Conservation (phyloP, 163 green algal species). For the Volvox carteri region DNA sequence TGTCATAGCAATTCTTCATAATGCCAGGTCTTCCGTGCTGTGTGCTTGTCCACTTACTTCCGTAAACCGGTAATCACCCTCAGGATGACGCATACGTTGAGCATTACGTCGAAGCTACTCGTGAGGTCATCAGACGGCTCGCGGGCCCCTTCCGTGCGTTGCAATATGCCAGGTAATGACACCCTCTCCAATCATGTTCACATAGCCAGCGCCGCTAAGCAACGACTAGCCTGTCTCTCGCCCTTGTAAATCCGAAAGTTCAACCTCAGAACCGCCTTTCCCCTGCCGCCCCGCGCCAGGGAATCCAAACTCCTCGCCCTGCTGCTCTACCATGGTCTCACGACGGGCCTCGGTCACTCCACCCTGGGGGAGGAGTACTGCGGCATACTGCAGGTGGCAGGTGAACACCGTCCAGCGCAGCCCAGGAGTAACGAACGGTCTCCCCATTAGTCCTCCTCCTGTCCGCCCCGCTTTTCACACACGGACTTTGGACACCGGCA, state of each 20-base stretch:
- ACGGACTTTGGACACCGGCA: no score
- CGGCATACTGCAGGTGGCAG: slow-evolving; percentile 67
- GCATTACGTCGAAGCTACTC: slow-evolving; percentile 73
- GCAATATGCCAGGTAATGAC: slow-evolving; percentile 72
- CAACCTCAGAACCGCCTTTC: no score
- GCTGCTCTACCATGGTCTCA: slow-evolving; percentile 82
- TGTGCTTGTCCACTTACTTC: background rate
- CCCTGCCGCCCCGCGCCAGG: slow-evolving; percentile 60
- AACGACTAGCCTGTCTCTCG: no score
- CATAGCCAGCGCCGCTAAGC: no score
- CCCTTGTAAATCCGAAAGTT: no score
- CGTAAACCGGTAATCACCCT: background rate
- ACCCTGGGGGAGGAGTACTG: slow-evolving; percentile 92
- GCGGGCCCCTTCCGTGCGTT: slow-evolving; percentile 76
- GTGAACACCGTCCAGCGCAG: no score
- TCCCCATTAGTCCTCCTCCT: no score
- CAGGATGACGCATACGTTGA: slow-evolving; percentile 85
- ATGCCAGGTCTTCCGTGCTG: background rate
- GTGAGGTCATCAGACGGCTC: slow-evolving; percentile 77
- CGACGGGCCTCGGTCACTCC: slow-evolving; percentile 79
- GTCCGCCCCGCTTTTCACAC: no score
- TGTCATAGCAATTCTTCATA: background rate
- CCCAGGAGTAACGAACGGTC: background rate
- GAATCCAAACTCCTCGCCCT: slow-evolving; percentile 76
- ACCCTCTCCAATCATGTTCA: no score